Conservation (phyloP, 2,329 filamentous ascomycete genomes). For the Pseudomassariella vexata region DNA sequence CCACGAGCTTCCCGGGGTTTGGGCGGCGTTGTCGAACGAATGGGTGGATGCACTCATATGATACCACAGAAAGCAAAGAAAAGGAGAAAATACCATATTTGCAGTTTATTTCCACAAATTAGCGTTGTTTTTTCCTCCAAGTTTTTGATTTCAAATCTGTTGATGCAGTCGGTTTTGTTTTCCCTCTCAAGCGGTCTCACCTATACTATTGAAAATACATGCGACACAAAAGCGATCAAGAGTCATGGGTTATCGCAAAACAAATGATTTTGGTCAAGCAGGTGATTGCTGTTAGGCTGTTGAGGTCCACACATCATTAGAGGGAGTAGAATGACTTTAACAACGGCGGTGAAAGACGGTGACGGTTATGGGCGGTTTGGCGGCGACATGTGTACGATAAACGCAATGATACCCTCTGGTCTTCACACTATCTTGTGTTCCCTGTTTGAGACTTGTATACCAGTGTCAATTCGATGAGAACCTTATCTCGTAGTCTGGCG, state of each 20-base stretch:
- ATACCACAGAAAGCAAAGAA: slow-evolving; percentile 27
- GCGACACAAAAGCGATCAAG: slow-evolving; percentile 2
- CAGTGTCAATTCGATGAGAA: too few species aligned
- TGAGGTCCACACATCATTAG: too few species aligned
- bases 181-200: too few species aligned
- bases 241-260: not conserved
- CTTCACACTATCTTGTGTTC: too few species aligned
- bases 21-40: slow-evolving; percentile 25
- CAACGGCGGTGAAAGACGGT: slow-evolving; percentile 4
- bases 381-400: slow-evolving; percentile 13
- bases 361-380: slow-evolving; percentile 5
- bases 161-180: slow-evolving; percentile 7
- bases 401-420: slow-evolving; percentile 21
- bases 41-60: slow-evolving; percentile 21
- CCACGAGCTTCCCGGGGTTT: slow-evolving; percentile 24
- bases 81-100: slow-evolving; percentile 18
- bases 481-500: too few species aligned
- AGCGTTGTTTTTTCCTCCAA: slow-evolving; percentile 8
- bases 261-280: too few species aligned
- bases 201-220: too few species aligned
- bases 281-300: too few species aligned
- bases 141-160: too few species aligned
- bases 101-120: slow-evolving; percentile 11
- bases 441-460: too few species aligned
- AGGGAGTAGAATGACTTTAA: too few species aligned